Base-by-base conservation (phyloP, 2,329 filamentous ascomycete species). In the Aureobasidium mangrovei region DNA sequence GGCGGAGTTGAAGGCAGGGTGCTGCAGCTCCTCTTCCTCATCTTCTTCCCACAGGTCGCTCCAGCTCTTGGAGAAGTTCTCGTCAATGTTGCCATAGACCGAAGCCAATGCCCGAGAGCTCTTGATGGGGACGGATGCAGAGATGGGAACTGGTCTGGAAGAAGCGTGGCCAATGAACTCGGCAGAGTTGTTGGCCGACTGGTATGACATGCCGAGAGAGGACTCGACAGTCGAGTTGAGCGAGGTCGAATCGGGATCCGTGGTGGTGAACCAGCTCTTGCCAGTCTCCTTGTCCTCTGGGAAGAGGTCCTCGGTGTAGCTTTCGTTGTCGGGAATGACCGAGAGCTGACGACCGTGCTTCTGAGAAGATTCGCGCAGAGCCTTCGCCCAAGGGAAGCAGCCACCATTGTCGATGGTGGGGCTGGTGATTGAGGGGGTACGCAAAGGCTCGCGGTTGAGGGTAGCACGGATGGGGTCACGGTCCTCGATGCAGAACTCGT, bases 11-110 rank as follows among this genome's bases (percentile, higher is more conserved):
- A 64, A 59, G 24, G 64, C 63, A 28, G 59, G 48, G 31, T 59
- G 60, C 65, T 85, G 81, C 63, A 85, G 80, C 62, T 87, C 81
- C 62, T 87, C 81, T 59, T 86, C 65, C 64, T 93, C 90, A 53
- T 97, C 91, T 69, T 97, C 91, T 56, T 97, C 91, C 85, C 90
- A 96, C 69, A 97, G 83, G 69, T 98, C 93, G 65, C 91, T 95
- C 93, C 93, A 98, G 76, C 93, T 97, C 84, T 97, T 97, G 55
- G 93, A 95, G 45, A 94, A 88, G 45, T 80, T 76, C 43, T 91
- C 86, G 59, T 82, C 80, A 67, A 86, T 83, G 65, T 83, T 83
- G 49, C 87, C 88, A 67, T 95, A 91, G 48, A 91, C 81, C 65
- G 85, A 81, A 4, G 87, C 83, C 77, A 91, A 84, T 58, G 87